Evolutionary conservation across 441 rosid genomes (phyloP).

Genomic region (Croton setiger): DNA sequence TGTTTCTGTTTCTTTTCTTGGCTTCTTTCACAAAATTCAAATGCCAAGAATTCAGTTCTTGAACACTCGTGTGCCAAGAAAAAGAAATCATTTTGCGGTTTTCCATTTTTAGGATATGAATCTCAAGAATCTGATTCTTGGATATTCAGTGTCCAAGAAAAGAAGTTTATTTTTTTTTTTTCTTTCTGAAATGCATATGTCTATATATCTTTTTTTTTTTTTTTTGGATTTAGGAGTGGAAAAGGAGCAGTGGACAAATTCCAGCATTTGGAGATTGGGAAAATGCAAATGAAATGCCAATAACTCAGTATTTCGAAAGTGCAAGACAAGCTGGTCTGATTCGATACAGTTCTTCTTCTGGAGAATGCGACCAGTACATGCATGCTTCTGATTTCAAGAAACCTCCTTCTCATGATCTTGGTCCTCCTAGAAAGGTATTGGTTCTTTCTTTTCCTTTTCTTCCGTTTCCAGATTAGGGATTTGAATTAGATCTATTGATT

Average conservation of each 20-base stretch:
- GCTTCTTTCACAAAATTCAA: not conserved
- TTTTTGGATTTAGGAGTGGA: conserved; percentile 21
- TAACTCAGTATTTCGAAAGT: conserved; percentile 86
- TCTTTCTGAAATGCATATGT: not conserved
- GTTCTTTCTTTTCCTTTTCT: conserved; percentile 14
- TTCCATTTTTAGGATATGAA: not conserved
- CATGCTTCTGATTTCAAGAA: not conserved
- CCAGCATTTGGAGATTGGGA: conserved; percentile 98
- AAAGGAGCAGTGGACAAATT: conserved; percentile 39
- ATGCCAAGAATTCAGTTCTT: no score
- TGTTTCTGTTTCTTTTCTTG: not conserved
- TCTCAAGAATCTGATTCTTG: not conserved
- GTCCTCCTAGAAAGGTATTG: conserved; percentile 43
- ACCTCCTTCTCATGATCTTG: conserved; percentile 12
- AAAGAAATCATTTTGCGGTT: not conserved
- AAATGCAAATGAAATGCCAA: conserved; percentile 67
- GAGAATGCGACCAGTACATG: conserved; percentile 63
- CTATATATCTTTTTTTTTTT: not conserved
- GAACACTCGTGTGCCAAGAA: no score
- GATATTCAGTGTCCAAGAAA: not conserved
- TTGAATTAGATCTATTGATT: not conserved
- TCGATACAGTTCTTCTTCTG: conserved; percentile 53
- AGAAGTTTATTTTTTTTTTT: not conserved
- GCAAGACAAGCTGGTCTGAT: conserved; percentile 61
- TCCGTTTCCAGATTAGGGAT: not conserved